Evolutionary conservation across 2,329 filamentous ascomycete species (phyloP), one percentile per base, ranked within the genome.

Genomic region (Colletotrichum lupini): DNA sequence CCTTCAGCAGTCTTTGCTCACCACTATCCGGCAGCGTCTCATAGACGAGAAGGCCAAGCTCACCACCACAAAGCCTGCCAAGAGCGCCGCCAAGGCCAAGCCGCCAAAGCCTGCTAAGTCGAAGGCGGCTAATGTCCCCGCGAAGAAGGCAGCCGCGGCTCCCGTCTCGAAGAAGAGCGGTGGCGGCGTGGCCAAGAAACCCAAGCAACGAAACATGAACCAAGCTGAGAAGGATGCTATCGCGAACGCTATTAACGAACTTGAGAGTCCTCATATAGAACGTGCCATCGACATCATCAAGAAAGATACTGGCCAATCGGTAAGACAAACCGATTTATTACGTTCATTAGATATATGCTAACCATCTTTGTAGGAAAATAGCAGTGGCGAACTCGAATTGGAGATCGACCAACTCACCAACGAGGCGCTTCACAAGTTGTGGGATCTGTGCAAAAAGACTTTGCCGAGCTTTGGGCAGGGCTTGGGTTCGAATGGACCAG

Each of bases 151-250:
- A 1, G 74, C 77, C 9, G 78, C 81, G 14, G 80, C 80, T 24
- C 79, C 80, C 4, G 75, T 80, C 0, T 68, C 80, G 3, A 82
- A 80, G 77, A 82, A 82, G 77, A 70, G 64, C 61, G 79, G 80
- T 71, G 86, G 90, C 81, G 88, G 89, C 78, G 79, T 82, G 0
- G 67, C 79, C 6, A 85, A 85, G 78, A 85, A 82, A 79, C 26
- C 68, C 14, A 88, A 86, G 74, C 92, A 90, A 78, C 85, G 88
- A n/a, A 88, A 89, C 67, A 90, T 94, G 79, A 91, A 95, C 57
- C 92, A 91, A 72, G 88, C 92, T 4, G 95, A 99, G 83, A 98
- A 98, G 86, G 94, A 97, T 71, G 91, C 95, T 76, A 97, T 99
- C 71, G 96, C 95, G 1, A 92, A 93, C 72, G 93, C 94, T 16